Evolutionary conservation across 148 eudicot species (phyloP).

Genomic region (Nyssa sinensis): DNA sequence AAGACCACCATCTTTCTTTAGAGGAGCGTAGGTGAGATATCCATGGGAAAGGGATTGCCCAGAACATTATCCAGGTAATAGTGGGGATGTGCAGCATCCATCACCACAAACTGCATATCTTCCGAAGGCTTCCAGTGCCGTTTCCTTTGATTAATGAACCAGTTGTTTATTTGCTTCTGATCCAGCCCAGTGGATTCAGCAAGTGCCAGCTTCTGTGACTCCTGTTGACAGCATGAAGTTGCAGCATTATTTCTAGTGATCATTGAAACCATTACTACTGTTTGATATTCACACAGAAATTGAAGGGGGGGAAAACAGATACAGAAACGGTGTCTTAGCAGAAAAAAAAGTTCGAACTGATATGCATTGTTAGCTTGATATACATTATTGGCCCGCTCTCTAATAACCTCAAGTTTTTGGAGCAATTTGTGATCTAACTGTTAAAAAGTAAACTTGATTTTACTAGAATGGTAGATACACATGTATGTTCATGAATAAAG

Average conservation of each 20-base stretch:
- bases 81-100: slow-evolving; percentile 56
- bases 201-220: slow-evolving; percentile 83
- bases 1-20: slow-evolving; percentile 18
- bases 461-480: no score
- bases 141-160: slow-evolving; percentile 98
- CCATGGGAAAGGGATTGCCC: slow-evolving; percentile 82
- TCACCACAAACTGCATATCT: slow-evolving; percentile 82
- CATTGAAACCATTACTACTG: no score
- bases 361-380: no score
- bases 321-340: background rate
- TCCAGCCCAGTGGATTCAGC: slow-evolving; percentile 91
- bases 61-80: slow-evolving; percentile 64
- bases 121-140: slow-evolving; percentile 98
- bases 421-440: no score
- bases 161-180: slow-evolving; percentile 95
- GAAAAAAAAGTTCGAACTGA: no score
- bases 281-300: background rate
- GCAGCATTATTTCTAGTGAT: background rate
- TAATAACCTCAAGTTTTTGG: no score
- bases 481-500: no score
- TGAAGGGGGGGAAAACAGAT: background rate
- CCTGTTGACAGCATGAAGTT: slow-evolving; percentile 41
- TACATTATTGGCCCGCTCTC: no score
- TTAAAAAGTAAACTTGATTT: no score
- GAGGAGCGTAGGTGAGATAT: slow-evolving; percentile 66